Evolutionary conservation across 1,284 basidiomycete genomes (phyloP), one percentile per base, ranked within the genome.

Genomic region (Ceratobasidium sp.): DNA sequence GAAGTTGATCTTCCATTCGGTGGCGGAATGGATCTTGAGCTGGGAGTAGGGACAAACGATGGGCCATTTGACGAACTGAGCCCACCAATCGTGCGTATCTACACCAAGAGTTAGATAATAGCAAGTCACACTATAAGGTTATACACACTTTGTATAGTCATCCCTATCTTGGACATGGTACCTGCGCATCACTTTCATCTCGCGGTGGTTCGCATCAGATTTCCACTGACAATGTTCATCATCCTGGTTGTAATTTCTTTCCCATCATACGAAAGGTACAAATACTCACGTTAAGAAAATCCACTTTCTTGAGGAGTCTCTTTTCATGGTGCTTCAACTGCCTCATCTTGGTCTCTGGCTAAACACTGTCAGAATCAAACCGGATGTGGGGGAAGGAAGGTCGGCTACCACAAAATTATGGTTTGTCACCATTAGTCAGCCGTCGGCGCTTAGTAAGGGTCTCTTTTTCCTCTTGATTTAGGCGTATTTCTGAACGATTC

Each of bases 41-140:
- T 0, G 96, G 93, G 6, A 99, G 85, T 39, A 94, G 82, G 42
- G 95, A 90, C 69, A 98, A 78, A 23, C 93, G 87, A 78, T 98
- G 93, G 0, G 94, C 90, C 75, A 91, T 87, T 14, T 89, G 87
- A 47, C 94, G 87, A 47, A 98, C 81, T 8, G 89, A 86, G 49
- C 97, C 97, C 73, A 91, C 95, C 21, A 99, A 83, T 77, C 91
- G 94, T 83, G 99, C 99, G 83, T 99, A 98, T 75, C 91, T 93
- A 25, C 6, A 47, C 16, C 29, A 52, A 42, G 25, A 41, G 33
- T 53, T 41, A 44, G 11, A 46, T 33, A 41, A 23, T 33, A 49
- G 2, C 46, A 52, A 33, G 4, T 11, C 33, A 11, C 11, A 58
- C 39, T 14, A 42, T 13, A 53, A 44, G 14, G 64, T 14, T 54